These are phyloP conservation scores for Erodium moschatum DNA, from an alignment of 441 rosid species.

Conservation along the genomic window DNA sequence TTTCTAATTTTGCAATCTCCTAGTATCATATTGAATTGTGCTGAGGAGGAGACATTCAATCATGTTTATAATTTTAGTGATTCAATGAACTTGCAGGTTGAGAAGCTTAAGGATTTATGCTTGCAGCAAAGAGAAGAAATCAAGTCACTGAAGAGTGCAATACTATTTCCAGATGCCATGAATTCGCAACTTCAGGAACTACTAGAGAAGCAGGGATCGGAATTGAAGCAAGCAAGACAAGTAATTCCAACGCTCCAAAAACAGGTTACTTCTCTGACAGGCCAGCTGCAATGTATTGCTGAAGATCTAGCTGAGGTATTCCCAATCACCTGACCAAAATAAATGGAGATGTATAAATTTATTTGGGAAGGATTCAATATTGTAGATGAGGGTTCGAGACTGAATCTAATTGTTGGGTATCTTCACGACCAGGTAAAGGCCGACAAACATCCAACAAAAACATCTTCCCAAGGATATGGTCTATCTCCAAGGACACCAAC, in stretches of 20 bases:
- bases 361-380: no score
- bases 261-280: conserved; percentile 85
- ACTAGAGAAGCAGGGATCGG: conserved; percentile 51
- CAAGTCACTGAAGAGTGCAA: conserved; percentile 53
- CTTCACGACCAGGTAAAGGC: conserved; percentile 62
- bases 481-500: conserved; percentile 1
- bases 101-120: conserved; percentile 81
- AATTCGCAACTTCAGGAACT: conserved; percentile 45
- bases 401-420: background rate
- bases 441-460: background rate
- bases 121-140: conserved; percentile 84
- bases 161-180: conserved; percentile 64
- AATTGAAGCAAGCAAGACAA: conserved; percentile 73
- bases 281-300: conserved; percentile 72
- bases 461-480: background rate
- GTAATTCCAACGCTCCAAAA: conserved; percentile 67
- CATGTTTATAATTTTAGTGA: no score
- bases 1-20: background rate
- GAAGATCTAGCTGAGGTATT: conserved; percentile 84
- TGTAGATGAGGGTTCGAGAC: background rate
- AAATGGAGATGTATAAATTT: background rate
- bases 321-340: background rate
- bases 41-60: no score
- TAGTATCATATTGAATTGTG: background rate
- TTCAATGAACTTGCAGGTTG: conserved; percentile 44